Evolutionary conservation across 176 grass and related monocot species (phyloP).

Genomic region (Aegilops tauschii): DNA sequence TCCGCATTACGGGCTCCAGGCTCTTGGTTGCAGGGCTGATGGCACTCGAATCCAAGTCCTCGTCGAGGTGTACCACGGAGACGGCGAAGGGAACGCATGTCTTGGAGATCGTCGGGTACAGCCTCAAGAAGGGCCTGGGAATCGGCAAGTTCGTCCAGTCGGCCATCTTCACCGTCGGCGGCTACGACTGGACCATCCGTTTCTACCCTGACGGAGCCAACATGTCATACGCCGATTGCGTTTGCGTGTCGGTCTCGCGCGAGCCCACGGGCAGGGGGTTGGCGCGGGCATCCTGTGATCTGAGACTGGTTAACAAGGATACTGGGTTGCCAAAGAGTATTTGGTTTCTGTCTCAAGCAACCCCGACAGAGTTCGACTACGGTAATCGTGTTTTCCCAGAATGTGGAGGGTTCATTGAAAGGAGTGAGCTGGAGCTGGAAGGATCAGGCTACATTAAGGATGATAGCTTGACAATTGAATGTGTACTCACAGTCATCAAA

Average conservation of each 20-base stretch:
- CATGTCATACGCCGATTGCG: neutral
- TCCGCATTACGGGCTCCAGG: neutral
- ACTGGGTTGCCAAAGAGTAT: neutral
- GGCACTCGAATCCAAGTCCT: neutral
- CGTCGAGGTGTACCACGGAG: neutral
- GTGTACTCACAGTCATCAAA: neutral
- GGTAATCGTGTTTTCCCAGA: neutral
- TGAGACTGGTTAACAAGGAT: neutral
- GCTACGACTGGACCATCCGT: neutral
- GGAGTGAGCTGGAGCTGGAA: neutral
- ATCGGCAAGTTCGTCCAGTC: neutral
- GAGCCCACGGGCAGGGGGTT: neutral
- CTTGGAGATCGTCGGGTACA: slow-evolving; percentile 15
- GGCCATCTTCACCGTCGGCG: neutral
- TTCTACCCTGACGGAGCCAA: neutral
- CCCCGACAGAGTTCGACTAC: neutral
- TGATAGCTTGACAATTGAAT: neutral
- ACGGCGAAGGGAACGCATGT: neutral
- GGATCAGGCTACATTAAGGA: neutral
- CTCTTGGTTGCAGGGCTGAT: neutral
- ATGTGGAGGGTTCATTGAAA: neutral
- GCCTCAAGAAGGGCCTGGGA: neutral
- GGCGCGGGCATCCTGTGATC: neutral
- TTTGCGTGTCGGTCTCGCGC: neutral
- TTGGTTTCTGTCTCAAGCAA: neutral